Evolutionary conservation across 805 yeast species (phyloP).

Genomic region (Yarrowia hollandica): DNA sequence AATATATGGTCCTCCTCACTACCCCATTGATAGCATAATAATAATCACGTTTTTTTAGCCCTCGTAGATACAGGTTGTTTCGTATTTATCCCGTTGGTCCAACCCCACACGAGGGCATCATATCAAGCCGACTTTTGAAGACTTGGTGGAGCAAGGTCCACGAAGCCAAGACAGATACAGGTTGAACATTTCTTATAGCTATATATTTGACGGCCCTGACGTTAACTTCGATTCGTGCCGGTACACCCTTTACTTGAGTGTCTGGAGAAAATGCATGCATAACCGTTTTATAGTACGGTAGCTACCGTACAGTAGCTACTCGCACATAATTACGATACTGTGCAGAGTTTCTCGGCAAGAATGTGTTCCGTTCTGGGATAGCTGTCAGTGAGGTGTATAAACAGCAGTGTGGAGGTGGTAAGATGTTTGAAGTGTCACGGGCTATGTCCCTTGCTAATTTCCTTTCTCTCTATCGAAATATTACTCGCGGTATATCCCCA

Average conservation of each 20-base stretch:
- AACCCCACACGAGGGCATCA: conserved; percentile 23
- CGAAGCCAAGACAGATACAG: conserved; percentile 37
- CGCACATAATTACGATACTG: no score
- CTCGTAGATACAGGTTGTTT: conserved; percentile 29
- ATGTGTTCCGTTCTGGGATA: not conserved
- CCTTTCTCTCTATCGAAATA: not conserved
- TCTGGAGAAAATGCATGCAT: conserved; percentile 6
- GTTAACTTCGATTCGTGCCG: no score
- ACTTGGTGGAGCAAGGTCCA: conserved; percentile 32
- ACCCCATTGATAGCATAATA: conserved; percentile 23
- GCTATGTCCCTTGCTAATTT: no score
- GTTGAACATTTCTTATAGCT: conserved; percentile 30
- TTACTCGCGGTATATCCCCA: no score
- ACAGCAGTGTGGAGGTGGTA: no score
- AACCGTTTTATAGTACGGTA: not conserved
- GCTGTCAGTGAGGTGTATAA: no score
- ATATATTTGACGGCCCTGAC: no score
- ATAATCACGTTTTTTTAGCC: conserved; percentile 5
- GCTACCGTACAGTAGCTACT: no score
- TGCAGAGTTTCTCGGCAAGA: not conserved
- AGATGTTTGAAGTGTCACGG: no score
- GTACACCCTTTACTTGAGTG: no score
- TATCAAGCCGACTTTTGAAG: conserved; percentile 32
- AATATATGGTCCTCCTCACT: conserved; percentile 1
- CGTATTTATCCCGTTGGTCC: conserved; percentile 11